phyloP scores from a whole-genome alignment of 2,329 filamentous ascomycete species.

The Leptographium lundbergii region DNA sequence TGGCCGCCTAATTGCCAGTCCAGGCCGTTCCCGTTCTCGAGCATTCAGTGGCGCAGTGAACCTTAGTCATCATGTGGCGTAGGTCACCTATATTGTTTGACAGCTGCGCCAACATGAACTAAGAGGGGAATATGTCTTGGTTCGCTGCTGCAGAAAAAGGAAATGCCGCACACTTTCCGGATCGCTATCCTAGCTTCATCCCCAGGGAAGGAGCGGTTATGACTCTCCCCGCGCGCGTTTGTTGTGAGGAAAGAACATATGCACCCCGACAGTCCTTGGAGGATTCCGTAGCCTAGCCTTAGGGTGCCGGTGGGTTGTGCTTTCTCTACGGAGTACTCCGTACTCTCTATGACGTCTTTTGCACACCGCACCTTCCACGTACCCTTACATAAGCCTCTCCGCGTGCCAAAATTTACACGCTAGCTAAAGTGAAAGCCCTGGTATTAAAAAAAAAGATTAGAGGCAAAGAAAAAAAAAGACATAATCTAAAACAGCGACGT shows the following conservation, averaged over 20 bases:
- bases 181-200: not conserved
- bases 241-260: not conserved
- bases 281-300: not conserved
- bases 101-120: not conserved
- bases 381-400: constrained; percentile 1
- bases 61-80: not conserved
- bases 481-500: constrained; percentile 8
- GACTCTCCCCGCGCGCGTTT: not conserved
- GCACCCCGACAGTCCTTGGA: not conserved
- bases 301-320: not conserved
- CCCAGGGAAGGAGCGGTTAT: not conserved
- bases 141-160: not conserved
- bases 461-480: constrained; percentile 2
- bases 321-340: not conserved
- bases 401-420: not conserved
- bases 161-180: not conserved
- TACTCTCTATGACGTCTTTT: not conserved
- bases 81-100: not conserved
- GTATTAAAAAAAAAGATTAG: constrained; percentile 4
- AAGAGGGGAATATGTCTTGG: not conserved
- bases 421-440: constrained; percentile 2
- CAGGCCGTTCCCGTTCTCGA: not conserved
- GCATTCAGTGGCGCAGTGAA: not conserved
- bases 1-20: not conserved
- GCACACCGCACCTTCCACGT: constrained; percentile 1